Base-by-base conservation (phyloP, 306 rosid genomes). In the Oxytropis ochrocephala region DNA sequence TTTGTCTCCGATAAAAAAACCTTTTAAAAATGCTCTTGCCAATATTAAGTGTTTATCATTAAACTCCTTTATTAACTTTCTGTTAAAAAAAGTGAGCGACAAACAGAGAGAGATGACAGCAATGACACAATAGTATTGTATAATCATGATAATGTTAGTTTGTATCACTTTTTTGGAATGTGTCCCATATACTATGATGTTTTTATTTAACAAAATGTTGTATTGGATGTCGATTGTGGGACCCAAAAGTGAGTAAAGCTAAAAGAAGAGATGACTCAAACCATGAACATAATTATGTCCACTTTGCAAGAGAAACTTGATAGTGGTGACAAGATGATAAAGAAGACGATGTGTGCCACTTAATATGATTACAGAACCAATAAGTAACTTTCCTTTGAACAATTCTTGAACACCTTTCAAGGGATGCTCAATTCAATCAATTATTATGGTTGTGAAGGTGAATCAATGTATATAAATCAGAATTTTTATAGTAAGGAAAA, bases 281-380 rank as follows among this genome's bases (percentile, higher is more conserved):
- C 47, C 55, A 68, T 30, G 11, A 64, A 7, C 38, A 49, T 27
- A 3, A 56, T 32, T 56, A 51, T 66, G 43, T 41, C 57, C 79
- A 78, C 75, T 73, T 78, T 78, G 70, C 17, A 17, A 17, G 48
- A 39, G 77, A 67, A 65, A 72, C 55, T 66, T 66, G 52, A 59
- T 65, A 32, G 49, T 72, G 66, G 42, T 51, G 75, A 60, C 76
- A 58, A 60, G 46, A 39, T 8, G 46, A 9, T 41, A 72, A 73
- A 60, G 63, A 48, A 58, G 55, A 66, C 48, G 50, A 64, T 66
- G 78, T 72, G 52, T 72, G 75, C 46, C 75, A 50, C 75, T 72
- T 66, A 27, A 64, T 69, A 51, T 33, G 29, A 51, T 2, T 50
- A 58, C 57, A 76, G 35, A 29, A 66, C 32, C 9, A 11, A 30